Conservation (phyloP, 495 filamentous ascomycete genomes). For the Neurospora sp. region DNA sequence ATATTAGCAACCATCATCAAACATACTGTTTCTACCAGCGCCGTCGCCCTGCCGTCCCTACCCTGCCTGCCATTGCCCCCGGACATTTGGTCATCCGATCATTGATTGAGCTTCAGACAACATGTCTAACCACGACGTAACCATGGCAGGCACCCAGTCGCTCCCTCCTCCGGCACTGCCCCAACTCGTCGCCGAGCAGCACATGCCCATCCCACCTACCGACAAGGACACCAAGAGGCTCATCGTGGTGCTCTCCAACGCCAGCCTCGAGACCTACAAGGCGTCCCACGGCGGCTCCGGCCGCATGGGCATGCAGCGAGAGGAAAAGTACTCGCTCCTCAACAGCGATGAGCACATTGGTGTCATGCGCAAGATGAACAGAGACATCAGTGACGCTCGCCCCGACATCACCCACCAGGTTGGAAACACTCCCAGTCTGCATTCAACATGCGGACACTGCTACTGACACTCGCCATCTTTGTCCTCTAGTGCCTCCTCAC, state of each 20-base stretch:
- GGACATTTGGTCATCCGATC: neutral
- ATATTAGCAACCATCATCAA: neutral
- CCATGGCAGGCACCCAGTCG: slow-evolving; percentile 64
- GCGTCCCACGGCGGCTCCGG: slow-evolving; percentile 56
- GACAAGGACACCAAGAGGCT: slow-evolving; percentile 85
- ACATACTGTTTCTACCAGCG: neutral
- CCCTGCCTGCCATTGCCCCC: neutral
- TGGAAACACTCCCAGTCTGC: slow-evolving; percentile 23
- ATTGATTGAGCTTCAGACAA: neutral
- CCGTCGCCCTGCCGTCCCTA: neutral
- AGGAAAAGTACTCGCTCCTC: slow-evolving; percentile 90
- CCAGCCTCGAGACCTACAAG: slow-evolving; percentile 93
- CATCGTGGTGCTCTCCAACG: slow-evolving; percentile 94
- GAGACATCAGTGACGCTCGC: slow-evolving; percentile 93
- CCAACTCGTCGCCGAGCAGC: slow-evolving; percentile 85
- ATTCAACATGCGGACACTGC: slow-evolving; percentile 31
- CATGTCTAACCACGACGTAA: slow-evolving; percentile 14
- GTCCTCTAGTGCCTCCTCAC: slow-evolving; percentile 78
- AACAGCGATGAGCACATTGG: slow-evolving; percentile 99
- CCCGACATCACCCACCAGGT: slow-evolving; percentile 99
- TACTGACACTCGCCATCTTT: slow-evolving; percentile 13
- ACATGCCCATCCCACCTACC: slow-evolving; percentile 66
- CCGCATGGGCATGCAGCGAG: slow-evolving; percentile 54
- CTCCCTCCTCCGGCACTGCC: slow-evolving; percentile 85
- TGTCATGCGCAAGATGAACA: slow-evolving; percentile 97